Conservation (phyloP, 2,329 filamentous ascomycete species). For the Ceratocystiopsis brevicomis region DNA sequence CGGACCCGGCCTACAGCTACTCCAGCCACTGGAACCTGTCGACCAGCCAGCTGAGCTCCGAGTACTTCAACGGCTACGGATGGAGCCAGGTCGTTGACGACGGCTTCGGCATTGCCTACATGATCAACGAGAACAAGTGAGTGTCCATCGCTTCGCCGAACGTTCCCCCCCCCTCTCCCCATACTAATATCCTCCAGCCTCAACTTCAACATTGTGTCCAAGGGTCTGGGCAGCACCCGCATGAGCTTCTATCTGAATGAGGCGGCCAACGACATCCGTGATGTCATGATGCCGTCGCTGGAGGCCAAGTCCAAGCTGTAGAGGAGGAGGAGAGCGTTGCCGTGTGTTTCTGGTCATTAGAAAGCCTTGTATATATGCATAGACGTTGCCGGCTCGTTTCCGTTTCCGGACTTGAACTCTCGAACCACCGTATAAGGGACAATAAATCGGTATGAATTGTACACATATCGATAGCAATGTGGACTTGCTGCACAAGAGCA, state of each 20-base stretch:
- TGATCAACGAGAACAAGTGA: slow-evolving; percentile 97
- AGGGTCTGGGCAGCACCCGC: slow-evolving; percentile 70
- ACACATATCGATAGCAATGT: no score
- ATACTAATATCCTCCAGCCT: slow-evolving; percentile 35
- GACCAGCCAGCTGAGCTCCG: slow-evolving; percentile 74
- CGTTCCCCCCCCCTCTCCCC: no score
- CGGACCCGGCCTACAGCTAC: slow-evolving; percentile 73
- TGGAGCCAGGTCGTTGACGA: slow-evolving; percentile 96
- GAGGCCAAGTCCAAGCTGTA: slow-evolving; percentile 82
- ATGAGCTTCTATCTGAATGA: slow-evolving; percentile 97
- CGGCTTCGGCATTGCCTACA: slow-evolving; percentile 95
- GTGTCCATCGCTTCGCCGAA: slow-evolving; percentile 7
- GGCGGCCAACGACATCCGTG: slow-evolving; percentile 74
- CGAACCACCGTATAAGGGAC: no score
- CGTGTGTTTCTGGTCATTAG: not conserved
- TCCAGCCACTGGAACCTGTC: slow-evolving; percentile 78
- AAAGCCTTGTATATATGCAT: not conserved
- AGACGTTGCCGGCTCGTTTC: no score
- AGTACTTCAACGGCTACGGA: slow-evolving; percentile 98
- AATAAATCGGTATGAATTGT: no score
- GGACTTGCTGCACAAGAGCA: no score
- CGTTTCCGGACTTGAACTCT: no score
- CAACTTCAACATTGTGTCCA: slow-evolving; percentile 96
- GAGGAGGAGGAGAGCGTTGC: not conserved
- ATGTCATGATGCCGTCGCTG: slow-evolving; percentile 64